Evolutionary conservation across 495 filamentous ascomycete species (phyloP).

Genomic region (Daldinia grandis): DNA sequence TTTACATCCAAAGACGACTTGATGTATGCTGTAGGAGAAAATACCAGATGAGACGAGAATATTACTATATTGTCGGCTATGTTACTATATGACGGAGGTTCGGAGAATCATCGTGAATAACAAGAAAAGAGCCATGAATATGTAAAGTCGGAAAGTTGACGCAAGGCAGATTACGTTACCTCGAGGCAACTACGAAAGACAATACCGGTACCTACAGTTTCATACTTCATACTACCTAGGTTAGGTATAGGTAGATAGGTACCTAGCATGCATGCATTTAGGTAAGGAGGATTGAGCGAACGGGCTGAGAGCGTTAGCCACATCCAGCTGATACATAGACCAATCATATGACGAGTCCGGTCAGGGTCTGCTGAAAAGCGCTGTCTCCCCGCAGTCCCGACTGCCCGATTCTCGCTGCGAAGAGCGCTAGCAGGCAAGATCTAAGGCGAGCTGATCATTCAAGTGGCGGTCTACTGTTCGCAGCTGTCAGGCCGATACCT

Average conservation of each 20-base stretch:
- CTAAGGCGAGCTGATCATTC: slow-evolving; percentile 8
- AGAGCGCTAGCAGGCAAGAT: slow-evolving; percentile 25
- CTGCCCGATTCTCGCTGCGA: slow-evolving; percentile 17
- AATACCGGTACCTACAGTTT: slow-evolving; percentile 9
- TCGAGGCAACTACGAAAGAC: slow-evolving; percentile 19
- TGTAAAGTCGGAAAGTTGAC: not conserved
- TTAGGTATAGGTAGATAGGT: not conserved
- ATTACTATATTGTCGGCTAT: not conserved
- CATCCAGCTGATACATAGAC: slow-evolving; percentile 26
- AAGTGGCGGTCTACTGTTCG: not conserved
- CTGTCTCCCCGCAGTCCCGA: slow-evolving; percentile 4
- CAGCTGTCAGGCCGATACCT: not conserved
- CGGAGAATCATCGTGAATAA: slow-evolving; percentile 18
- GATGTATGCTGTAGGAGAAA: not conserved
- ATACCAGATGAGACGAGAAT: slow-evolving; percentile 2
- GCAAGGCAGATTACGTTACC: slow-evolving; percentile 6
- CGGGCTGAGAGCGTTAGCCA: slow-evolving; percentile 21
- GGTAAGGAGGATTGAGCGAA: slow-evolving; percentile 13
- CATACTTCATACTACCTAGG: not conserved
- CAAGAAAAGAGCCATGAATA: not conserved
- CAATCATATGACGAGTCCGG: slow-evolving; percentile 34
- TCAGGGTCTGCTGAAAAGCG: slow-evolving; percentile 8
- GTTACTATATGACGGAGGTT: slow-evolving; percentile 6
- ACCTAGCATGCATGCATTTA: not conserved
- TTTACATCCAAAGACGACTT: slow-evolving; percentile 2